A percentile compares a stretch with the other conserved stretches of the same genome.
Conservation (phyloP, 2,329 filamentous ascomycete species). For the Venturia pyrina region DNA sequence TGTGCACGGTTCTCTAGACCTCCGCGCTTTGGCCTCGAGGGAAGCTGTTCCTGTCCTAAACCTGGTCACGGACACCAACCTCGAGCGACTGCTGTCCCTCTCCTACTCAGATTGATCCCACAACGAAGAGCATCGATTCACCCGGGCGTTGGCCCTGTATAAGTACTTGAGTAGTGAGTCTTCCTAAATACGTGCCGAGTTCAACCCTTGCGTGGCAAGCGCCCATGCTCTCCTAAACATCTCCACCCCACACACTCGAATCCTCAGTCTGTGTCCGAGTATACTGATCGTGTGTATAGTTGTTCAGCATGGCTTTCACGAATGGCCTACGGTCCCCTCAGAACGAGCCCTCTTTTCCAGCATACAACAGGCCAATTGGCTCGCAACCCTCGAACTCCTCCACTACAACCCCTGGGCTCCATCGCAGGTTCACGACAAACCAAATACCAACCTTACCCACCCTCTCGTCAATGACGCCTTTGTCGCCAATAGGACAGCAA, state of each 20-base stretch:
- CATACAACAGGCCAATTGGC: constrained; percentile 59
- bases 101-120: neutral
- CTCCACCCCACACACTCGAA: constrained; percentile 8
- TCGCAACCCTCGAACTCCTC: constrained; percentile 31
- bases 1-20: neutral
- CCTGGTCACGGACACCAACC: neutral
- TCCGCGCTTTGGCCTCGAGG: neutral
- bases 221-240: constrained; percentile 1
- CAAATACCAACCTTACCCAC: constrained; percentile 72
- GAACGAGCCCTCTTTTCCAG: constrained; percentile 65
- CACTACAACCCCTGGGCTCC: constrained; percentile 43
- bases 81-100: neutral
- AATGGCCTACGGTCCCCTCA: constrained; percentile 60
- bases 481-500: constrained; percentile 49
- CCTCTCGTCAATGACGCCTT: constrained; percentile 52
- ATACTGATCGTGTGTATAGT: constrained; percentile 2
- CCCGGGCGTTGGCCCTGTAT: constrained; percentile 8
- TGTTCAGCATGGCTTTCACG: constrained; percentile 50
- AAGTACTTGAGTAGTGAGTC: constrained; percentile 8
- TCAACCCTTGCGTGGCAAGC: neutral
- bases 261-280: neutral
- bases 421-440: constrained; percentile 86
- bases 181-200: neutral
- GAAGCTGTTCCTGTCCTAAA: neutral
- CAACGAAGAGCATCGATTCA: constrained; percentile 2